These are phyloP conservation scores for Myriosclerotinia scirpicola DNA, from an alignment of 2,329 filamentous ascomycete genomes.

Conservation along the genomic window DNA sequence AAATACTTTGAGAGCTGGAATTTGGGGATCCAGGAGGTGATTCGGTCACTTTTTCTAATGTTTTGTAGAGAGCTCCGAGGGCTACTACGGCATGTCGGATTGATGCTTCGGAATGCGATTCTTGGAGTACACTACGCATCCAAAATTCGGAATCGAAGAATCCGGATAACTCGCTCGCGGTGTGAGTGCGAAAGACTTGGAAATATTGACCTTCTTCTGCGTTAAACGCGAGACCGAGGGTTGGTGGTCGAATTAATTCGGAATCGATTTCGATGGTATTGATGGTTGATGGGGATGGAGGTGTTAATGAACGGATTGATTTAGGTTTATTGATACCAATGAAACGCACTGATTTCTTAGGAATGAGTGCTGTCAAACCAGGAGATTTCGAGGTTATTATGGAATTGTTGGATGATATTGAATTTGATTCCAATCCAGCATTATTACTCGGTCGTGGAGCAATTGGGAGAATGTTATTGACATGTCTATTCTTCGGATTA, in stretches of 20 bases:
- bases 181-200: constrained; percentile 60
- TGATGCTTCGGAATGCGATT: constrained; percentile 60
- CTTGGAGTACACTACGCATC: constrained; percentile 61
- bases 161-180: constrained; percentile 62
- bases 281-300: constrained; percentile 15
- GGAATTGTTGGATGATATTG: constrained; percentile 22
- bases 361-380: background rate
- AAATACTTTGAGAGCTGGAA: constrained; percentile 22
- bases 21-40: constrained; percentile 45
- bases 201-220: constrained; percentile 59
- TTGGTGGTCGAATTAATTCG: constrained; percentile 3
- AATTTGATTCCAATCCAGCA: constrained; percentile 3
- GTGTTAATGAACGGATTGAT: constrained; percentile 24
- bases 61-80: constrained; percentile 66
- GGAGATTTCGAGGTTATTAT: constrained; percentile 15
- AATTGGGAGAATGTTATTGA: constrained; percentile 31
- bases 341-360: background rate
- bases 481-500: constrained; percentile 28
- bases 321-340: background rate
- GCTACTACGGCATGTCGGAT: constrained; percentile 67
- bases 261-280: constrained; percentile 2
- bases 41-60: constrained; percentile 57
- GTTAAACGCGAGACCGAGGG: constrained; percentile 43
- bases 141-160: constrained; percentile 68
- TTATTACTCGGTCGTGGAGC: constrained; percentile 30